phyloP scores from a whole-genome alignment of 2,329 filamentous ascomycete species.

The Colletotrichum orbiculare region DNA sequence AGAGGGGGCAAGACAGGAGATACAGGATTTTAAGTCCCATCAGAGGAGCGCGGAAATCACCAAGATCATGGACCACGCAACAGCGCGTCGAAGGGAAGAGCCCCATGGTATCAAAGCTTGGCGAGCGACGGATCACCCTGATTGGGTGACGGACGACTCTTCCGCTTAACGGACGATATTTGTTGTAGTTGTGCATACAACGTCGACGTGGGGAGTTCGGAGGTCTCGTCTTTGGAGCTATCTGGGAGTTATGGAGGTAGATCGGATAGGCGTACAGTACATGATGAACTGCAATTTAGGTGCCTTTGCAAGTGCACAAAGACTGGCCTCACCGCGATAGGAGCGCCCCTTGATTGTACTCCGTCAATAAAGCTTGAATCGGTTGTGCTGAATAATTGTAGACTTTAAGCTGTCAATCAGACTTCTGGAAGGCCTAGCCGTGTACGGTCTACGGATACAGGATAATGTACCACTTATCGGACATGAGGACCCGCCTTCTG shows the following conservation, averaged over 20 bases:
- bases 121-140: slow-evolving; percentile 68
- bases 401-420: too few species aligned
- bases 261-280: too few species aligned
- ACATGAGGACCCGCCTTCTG: background rate
- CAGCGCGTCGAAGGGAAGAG: slow-evolving; percentile 64
- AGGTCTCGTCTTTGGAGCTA: background rate
- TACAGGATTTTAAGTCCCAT: slow-evolving; percentile 61
- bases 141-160: slow-evolving; percentile 54
- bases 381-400: too few species aligned
- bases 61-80: slow-evolving; percentile 63
- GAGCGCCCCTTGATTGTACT: too few species aligned
- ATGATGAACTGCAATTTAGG: too few species aligned
- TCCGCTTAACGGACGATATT: background rate
- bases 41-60: slow-evolving; percentile 59
- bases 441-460: too few species aligned
- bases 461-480: too few species aligned
- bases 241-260: too few species aligned
- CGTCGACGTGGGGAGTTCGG: slow-evolving; percentile 6
- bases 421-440: too few species aligned
- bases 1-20: slow-evolving; percentile 58
- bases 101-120: slow-evolving; percentile 69
- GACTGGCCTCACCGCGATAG: too few species aligned
- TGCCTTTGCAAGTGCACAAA: too few species aligned
- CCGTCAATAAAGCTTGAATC: too few species aligned
- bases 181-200: background rate